phyloP scores from a whole-genome alignment of 83 land plant genomes.

The Larix sibirica region DNA sequence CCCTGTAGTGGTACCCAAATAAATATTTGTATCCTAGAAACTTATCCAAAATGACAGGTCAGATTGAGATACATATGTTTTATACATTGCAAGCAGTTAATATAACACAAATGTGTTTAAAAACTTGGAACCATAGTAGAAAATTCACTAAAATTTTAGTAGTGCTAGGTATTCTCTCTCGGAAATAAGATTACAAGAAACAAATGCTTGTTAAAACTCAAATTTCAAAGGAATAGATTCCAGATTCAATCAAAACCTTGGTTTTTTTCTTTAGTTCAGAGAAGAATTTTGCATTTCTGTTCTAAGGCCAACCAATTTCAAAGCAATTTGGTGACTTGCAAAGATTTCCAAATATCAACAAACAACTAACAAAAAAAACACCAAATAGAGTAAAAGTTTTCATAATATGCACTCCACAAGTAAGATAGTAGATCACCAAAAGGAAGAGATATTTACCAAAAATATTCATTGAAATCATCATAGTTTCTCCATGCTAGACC shows the following conservation, averaged over 20 bases:
- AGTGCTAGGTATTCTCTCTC: background rate
- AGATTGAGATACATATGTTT: background rate
- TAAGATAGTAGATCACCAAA: slow-evolving; percentile 6
- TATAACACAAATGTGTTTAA: background rate
- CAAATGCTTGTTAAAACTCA: background rate
- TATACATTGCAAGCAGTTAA: background rate
- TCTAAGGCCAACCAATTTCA: slow-evolving; percentile 71
- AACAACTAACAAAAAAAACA: background rate
- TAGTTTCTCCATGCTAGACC: slow-evolving; percentile 68
- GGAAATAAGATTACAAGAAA: background rate
- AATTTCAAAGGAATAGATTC: background rate
- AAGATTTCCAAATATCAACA: background rate
- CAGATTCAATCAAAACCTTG: slow-evolving; percentile 30
- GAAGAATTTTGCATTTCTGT: slow-evolving; percentile 48
- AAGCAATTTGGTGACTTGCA: slow-evolving; percentile 74
- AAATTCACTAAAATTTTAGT: background rate
- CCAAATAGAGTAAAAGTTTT: background rate
- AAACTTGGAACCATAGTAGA: background rate
- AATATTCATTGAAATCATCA: slow-evolving; percentile 92
- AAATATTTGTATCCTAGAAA: too few relatives aligned
- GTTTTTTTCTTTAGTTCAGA: slow-evolving; percentile 37
- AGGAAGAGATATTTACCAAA: slow-evolving; percentile 44
- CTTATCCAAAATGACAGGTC: too few relatives aligned
- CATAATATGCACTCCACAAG: background rate
- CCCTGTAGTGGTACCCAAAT: too few relatives aligned